Evolutionary conservation across 495 filamentous ascomycete genomes (phyloP), one percentile per base, ranked within the genome.

Genomic region (Penicillium chermesinum): DNA sequence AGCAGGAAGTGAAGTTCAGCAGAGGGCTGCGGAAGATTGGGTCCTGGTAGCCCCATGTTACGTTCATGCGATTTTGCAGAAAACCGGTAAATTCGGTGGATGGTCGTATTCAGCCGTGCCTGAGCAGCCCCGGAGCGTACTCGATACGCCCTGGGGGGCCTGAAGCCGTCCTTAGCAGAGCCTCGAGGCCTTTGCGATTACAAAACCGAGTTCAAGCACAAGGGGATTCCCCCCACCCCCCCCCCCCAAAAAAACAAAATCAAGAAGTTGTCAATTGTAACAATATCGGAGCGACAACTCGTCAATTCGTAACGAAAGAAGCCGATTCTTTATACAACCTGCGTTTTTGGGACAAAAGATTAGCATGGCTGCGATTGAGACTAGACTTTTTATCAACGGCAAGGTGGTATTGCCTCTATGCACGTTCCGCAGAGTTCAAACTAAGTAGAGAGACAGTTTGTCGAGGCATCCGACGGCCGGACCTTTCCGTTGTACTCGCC

Each of bases 61-160:
- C 70, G 49, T 88, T 85, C n/a, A 78, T 53, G 41, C 77, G 77
- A 1, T 84, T 83, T 51, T 87, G 82, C 39, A 86, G 76, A 55
- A 87, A 89, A 0, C 85, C 86, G 0, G 67, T 72, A 50, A 85
- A 88, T 2, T 74, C 74, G 0, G 83, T 84, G n/a, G n/a, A n/a
- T n/a, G n/a, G n/a, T n/a, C n/a, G n/a, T n/a, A n/a, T n/a, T n/a
- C n/a, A n/a, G n/a, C n/a, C n/a, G n/a, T n/a, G n/a, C n/a, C n/a
- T n/a, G n/a, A n/a, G n/a, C n/a, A n/a, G n/a, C n/a, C n/a, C n/a
- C n/a, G n/a, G n/a, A n/a, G n/a, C n/a, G n/a, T n/a, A n/a, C n/a
- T n/a, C n/a, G n/a, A n/a, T n/a, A n/a, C n/a, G n/a, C n/a, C n/a
- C n/a, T n/a, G n/a, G n/a, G n/a, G n/a, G n/a, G n/a, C n/a, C n/a